These are phyloP conservation scores for Pleurotus tuber-regium DNA, from an alignment of 768 basidiomycete genomes.

Conservation along the genomic window DNA sequence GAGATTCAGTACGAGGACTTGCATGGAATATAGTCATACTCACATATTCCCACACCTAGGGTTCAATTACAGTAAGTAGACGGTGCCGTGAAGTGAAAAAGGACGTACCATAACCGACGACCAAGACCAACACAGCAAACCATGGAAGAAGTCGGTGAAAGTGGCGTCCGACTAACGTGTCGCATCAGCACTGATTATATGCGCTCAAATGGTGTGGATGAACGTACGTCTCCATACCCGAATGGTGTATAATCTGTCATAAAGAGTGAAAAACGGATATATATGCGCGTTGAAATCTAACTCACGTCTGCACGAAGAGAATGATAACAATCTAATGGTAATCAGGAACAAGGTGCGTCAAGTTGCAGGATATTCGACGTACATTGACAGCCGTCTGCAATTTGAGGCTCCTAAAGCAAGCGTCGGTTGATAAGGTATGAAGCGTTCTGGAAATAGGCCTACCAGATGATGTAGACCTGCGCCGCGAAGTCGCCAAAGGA, in stretches of 20 bases:
- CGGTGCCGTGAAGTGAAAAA: no score
- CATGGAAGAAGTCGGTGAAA: constrained; percentile 10
- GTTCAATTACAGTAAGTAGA: no score
- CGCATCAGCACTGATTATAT: background rate
- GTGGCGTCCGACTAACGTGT: constrained; percentile 3
- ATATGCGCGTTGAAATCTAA: background rate
- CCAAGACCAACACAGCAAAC: constrained; percentile 6
- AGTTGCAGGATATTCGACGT: constrained; percentile 1
- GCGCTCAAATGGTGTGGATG: background rate
- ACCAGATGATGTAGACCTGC: background rate
- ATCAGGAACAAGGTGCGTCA: background rate
- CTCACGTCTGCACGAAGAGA: constrained; percentile 24
- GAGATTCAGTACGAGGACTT: no score
- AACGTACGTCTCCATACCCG: constrained; percentile 29
- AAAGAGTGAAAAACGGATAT: background rate
- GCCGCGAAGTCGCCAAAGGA: constrained; percentile 22
- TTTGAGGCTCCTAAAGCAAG: constrained; percentile 21
- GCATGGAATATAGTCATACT: no score
- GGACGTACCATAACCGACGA: background rate
- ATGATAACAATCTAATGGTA: constrained; percentile 23
- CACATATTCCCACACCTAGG: no score
- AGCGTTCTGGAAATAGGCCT: background rate
- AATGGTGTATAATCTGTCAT: constrained; percentile 22
- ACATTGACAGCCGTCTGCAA: constrained; percentile 26
- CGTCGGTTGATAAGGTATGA: background rate